A percentile compares a stretch with the other conserved stretches of the same genome.
These are phyloP conservation scores for Cercis canadensis DNA, from an alignment of 306 rosid genomes.

Conservation along the genomic window DNA sequence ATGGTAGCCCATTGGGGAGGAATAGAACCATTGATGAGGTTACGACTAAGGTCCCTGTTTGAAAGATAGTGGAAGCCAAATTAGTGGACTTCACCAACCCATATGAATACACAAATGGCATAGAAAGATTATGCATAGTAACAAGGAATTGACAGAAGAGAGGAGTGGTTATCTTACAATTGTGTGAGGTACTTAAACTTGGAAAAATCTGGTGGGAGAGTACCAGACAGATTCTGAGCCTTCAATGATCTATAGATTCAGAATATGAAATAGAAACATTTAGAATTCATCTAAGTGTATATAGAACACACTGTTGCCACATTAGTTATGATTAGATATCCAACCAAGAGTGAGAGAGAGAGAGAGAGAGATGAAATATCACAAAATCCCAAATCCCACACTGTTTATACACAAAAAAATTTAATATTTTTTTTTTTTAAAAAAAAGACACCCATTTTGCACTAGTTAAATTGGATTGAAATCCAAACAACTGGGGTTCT, in stretches of 20 bases:
- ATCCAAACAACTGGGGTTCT: not conserved
- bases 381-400: not conserved
- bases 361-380: slow-evolving; percentile 5
- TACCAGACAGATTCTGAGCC: slow-evolving; percentile 77
- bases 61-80: slow-evolving; percentile 26
- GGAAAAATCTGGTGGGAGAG: slow-evolving; percentile 80
- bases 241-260: slow-evolving; percentile 67
- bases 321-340: not conserved
- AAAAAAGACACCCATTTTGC: too few species aligned
- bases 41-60: slow-evolving; percentile 81
- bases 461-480: not conserved
- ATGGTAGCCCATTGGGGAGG: slow-evolving; percentile 80
- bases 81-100: slow-evolving; percentile 27
- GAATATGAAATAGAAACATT: slow-evolving; percentile 21
- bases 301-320: not conserved
- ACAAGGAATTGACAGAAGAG: slow-evolving; percentile 16
- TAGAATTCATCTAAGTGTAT: not conserved
- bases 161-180: slow-evolving; percentile 59
- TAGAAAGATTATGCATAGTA: slow-evolving; percentile 16
- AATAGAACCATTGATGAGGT: slow-evolving; percentile 66
- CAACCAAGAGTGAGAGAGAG: slow-evolving; percentile 6
- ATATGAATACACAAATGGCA: slow-evolving; percentile 5
- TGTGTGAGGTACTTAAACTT: slow-evolving; percentile 65
- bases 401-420: too few species aligned
- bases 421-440: too few species aligned